phyloP scores from a whole-genome alignment of 805 yeast species.

The Yarrowia sp. region DNA sequence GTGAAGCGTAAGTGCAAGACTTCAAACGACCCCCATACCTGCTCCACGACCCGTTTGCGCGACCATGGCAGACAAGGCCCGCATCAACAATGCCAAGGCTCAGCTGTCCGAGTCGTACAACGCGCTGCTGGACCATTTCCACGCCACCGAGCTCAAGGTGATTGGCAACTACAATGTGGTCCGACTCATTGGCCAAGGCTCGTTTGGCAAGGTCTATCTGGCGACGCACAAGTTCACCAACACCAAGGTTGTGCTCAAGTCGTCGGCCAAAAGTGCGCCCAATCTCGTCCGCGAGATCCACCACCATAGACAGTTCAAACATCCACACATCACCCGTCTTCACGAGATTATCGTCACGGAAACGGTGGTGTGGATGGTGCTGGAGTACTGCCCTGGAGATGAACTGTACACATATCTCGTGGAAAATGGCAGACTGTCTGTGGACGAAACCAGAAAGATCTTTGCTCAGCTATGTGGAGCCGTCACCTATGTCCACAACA shows the following conservation, averaged over 20 bases:
- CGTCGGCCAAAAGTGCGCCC: constrained; percentile 77
- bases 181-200: constrained; percentile 85
- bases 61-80: constrained; percentile 44
- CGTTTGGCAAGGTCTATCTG: constrained; percentile 85
- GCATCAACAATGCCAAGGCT: constrained; percentile 55
- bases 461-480: constrained; percentile 60
- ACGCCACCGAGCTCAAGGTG: constrained; percentile 57
- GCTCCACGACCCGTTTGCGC: not conserved
- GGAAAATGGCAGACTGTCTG: constrained; percentile 46
- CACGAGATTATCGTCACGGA: constrained; percentile 89
- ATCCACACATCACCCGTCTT: constrained; percentile 80
- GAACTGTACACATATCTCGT: constrained; percentile 51
- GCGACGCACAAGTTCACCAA: constrained; percentile 80
- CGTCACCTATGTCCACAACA: constrained; percentile 71
- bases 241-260: constrained; percentile 82
- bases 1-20: not conserved
- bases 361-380: constrained; percentile 78
- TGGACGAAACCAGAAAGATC: constrained; percentile 42
- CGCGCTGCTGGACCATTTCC: constrained; percentile 59
- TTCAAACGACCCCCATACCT: too few relatives aligned
- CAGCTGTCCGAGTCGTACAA: constrained; percentile 70
- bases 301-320: constrained; percentile 82
- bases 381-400: constrained; percentile 81
- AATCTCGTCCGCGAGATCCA: constrained; percentile 89
- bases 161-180: constrained; percentile 83